Evolutionary conservation across 2,329 filamentous ascomycete species (phyloP).

Genomic region (Purpureocillium lavendulum): DNA sequence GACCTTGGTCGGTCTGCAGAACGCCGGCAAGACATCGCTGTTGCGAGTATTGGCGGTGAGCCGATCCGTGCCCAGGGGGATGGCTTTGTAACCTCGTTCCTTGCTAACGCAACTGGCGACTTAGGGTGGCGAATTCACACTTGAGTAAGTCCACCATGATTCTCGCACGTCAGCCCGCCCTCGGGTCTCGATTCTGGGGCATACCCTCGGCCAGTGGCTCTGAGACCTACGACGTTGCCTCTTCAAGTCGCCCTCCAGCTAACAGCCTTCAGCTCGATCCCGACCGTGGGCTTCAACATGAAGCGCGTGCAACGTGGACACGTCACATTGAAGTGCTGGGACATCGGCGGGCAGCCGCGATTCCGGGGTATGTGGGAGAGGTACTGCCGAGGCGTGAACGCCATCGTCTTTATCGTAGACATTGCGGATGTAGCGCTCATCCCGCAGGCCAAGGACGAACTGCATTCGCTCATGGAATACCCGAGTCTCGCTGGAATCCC

Average conservation of each 20-base stretch:
- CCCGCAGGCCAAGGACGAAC: conserved; percentile 80
- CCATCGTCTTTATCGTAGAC: conserved; percentile 97
- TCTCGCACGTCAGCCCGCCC: too few relatives aligned
- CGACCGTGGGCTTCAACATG: conserved; percentile 98
- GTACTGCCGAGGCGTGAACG: conserved; percentile 95
- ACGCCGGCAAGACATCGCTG: conserved; percentile 94
- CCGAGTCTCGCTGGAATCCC: conserved; percentile 82
- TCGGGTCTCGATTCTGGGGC: too few relatives aligned
- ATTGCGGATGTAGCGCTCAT: conserved; percentile 78
- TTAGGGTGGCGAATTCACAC: conserved; percentile 94
- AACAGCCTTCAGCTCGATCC: conserved; percentile 68
- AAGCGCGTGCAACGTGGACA: conserved; percentile 96
- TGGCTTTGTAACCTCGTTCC: conserved; percentile 1
- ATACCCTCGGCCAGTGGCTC: too few relatives aligned
- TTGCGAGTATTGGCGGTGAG: conserved; percentile 91
- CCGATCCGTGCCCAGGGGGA: conserved; percentile 4
- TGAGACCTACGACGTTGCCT: not conserved
- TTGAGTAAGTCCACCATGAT: conserved; percentile 64
- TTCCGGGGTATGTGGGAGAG: conserved; percentile 99
- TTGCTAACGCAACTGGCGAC: not conserved
- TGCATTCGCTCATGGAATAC: conserved; percentile 82
- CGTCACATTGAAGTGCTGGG: conserved; percentile 98
- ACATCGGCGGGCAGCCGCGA: conserved; percentile 90
- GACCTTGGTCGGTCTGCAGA: conserved; percentile 96
- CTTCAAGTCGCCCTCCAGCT: conserved; percentile 27